These are phyloP conservation scores for Toxicodendron radicans DNA, from an alignment of 345 rosid species.

Conservation along the genomic window DNA sequence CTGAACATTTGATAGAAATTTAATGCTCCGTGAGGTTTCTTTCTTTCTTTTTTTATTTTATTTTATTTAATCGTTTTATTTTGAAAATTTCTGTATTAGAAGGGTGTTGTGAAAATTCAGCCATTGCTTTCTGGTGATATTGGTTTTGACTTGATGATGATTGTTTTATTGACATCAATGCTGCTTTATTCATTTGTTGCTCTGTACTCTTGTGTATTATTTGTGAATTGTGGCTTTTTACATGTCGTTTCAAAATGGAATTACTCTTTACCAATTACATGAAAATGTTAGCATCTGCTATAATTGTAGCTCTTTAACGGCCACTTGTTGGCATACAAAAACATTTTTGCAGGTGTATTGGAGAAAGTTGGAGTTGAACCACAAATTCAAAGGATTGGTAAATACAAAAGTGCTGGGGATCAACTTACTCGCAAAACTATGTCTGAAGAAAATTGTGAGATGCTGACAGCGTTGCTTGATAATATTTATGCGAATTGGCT, in stretches of 20 bases:
- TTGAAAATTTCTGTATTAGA: not conserved
- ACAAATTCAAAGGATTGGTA: slow-evolving; percentile 89
- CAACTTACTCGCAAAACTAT: slow-evolving; percentile 76
- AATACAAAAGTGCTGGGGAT: slow-evolving; percentile 96
- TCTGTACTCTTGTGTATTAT: not conserved
- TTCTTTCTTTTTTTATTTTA: not conserved
- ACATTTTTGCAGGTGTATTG: slow-evolving; percentile 61
- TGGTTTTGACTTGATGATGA: not conserved
- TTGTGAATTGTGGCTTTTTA: not conserved
- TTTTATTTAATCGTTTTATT: too few relatives aligned
- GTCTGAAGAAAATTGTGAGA: slow-evolving; percentile 93
- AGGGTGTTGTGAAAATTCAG: not conserved
- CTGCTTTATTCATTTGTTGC: not conserved
- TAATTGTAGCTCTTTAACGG: slow-evolving; percentile 6
- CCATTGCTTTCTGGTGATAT: slow-evolving; percentile 7
- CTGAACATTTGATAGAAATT: not conserved
- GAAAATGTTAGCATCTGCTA: not conserved
- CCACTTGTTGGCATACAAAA: not conserved
- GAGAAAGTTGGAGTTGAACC: slow-evolving; percentile 92
- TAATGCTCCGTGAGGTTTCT: not conserved
- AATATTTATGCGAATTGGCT: slow-evolving; percentile 92
- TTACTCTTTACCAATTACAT: not conserved
- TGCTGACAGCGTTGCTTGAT: slow-evolving; percentile 87
- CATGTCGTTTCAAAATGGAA: not conserved
- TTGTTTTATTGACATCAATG: not conserved